phyloP scores from a whole-genome alignment of 768 basidiomycete genomes.

The Nidularia pulvinata region DNA sequence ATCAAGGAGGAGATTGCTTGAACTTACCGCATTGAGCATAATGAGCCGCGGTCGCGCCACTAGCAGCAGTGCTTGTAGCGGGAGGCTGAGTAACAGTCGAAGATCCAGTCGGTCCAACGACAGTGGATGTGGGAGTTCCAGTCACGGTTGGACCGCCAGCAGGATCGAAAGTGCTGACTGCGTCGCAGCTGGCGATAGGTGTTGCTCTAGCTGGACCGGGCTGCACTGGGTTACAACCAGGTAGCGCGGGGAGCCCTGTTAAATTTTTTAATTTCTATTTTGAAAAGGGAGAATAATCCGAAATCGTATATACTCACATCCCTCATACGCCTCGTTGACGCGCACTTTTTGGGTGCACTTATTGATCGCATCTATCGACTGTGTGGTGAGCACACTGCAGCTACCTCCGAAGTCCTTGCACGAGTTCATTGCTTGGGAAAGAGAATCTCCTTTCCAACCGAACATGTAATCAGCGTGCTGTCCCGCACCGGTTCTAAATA shows the following conservation, averaged over 20 bases:
- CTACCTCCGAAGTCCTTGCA: constrained; percentile 13
- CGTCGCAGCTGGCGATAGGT: constrained; percentile 7
- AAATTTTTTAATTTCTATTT: background rate
- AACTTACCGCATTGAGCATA: background rate
- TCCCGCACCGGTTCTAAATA: constrained; percentile 12
- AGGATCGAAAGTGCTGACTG: background rate
- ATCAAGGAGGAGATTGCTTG: background rate
- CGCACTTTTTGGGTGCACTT: constrained; percentile 10
- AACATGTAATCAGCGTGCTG: constrained; percentile 20
- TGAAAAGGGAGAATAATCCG: background rate
- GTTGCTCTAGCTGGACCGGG: constrained; percentile 10
- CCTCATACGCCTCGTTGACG: constrained; percentile 11
- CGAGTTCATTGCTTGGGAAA: constrained; percentile 14
- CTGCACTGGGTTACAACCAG: constrained; percentile 18
- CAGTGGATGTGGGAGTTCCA: background rate
- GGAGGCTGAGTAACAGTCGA: background rate
- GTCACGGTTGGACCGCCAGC: background rate
- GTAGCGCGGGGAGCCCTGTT: constrained; percentile 11
- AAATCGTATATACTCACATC: constrained; percentile 9
- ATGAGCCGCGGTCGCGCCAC: background rate
- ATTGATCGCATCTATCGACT: constrained; percentile 15
- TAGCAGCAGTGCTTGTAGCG: background rate
- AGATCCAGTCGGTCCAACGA: background rate
- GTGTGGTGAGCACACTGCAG: constrained; percentile 14
- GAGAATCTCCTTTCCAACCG: constrained; percentile 16